Evolutionary conservation across 768 basidiomycete genomes (phyloP).

Genomic region (Auriscalpium orientale): DNA sequence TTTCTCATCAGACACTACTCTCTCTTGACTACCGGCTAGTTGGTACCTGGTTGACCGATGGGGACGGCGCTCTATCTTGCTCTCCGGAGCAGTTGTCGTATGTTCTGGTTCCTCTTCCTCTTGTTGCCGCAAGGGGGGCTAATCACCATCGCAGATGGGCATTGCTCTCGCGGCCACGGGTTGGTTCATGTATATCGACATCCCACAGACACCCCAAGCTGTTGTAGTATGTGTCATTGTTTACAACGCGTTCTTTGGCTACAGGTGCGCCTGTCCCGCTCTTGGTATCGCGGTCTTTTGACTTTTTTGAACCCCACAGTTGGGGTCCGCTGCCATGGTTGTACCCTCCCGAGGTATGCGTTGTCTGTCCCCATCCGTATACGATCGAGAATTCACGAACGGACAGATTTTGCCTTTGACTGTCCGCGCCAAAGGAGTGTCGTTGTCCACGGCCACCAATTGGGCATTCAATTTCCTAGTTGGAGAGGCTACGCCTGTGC

Average conservation of each 20-base stretch:
- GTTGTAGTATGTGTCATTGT: conserved; percentile 86
- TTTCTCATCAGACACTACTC: conserved; percentile 5
- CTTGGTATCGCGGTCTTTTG: not conserved
- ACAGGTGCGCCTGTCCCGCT: conserved; percentile 39
- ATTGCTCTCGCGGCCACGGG: conserved; percentile 72
- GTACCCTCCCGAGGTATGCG: conserved; percentile 71
- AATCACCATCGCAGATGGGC: conserved; percentile 54
- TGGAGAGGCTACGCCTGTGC: conserved; percentile 77
- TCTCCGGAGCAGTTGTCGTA: conserved; percentile 79
- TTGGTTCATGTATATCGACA: conserved; percentile 91
- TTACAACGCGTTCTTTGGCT: conserved; percentile 92
- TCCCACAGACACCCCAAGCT: conserved; percentile 75
- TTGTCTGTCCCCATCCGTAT: not conserved
- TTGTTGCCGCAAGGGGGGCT: not conserved
- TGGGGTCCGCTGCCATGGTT: conserved; percentile 90
- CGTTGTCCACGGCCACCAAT: conserved; percentile 85
- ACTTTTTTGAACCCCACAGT: conserved; percentile 22
- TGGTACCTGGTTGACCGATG: conserved; percentile 94
- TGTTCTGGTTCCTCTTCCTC: conserved; percentile 16
- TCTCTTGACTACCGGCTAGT: conserved; percentile 30
- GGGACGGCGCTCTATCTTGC: conserved; percentile 80
- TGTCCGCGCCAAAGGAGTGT: conserved; percentile 93
- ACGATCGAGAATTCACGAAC: conserved; percentile 2
- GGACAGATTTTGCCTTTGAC: conserved; percentile 79
- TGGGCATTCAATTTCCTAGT: conserved; percentile 85